Conservation (phyloP, 129 eudicot species). For the Pittosporum tobira region DNA sequence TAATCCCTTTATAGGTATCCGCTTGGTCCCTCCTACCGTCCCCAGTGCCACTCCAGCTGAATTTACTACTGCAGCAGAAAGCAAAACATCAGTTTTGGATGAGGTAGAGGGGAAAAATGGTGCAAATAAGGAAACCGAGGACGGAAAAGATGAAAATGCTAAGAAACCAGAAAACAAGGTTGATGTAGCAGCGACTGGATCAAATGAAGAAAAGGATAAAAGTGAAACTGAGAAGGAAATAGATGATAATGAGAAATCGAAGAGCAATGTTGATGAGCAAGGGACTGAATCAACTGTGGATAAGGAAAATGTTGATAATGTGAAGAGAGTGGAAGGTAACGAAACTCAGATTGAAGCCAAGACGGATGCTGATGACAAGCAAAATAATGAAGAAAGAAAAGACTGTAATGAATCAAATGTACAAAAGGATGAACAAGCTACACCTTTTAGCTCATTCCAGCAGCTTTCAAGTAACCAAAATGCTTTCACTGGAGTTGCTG, state of each 20-base stretch:
- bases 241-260: background rate
- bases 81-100: no score
- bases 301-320: conserved; percentile 11
- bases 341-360: conserved; percentile 18
- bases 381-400: conserved; percentile 14
- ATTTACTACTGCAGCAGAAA: background rate
- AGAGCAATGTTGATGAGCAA: background rate
- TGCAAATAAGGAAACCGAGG: background rate
- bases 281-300: conserved; percentile 11
- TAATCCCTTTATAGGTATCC: conserved; percentile 72
- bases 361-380: conserved; percentile 14
- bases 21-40: conserved; percentile 44
- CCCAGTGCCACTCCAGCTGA: conserved; percentile 11
- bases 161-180: background rate
- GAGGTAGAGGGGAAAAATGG: no score
- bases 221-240: background rate
- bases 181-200: conserved; percentile 1
- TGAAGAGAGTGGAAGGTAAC: no score
- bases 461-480: conserved; percentile 87
- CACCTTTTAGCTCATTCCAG: conserved; percentile 62
- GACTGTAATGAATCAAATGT: conserved; percentile 17
- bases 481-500: conserved; percentile 80
- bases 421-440: conserved; percentile 26
- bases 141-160: background rate
- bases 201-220: background rate